These are phyloP conservation scores for Sherardia arvensis DNA, from an alignment of 257 asterid genomes.

Conservation along the genomic window DNA sequence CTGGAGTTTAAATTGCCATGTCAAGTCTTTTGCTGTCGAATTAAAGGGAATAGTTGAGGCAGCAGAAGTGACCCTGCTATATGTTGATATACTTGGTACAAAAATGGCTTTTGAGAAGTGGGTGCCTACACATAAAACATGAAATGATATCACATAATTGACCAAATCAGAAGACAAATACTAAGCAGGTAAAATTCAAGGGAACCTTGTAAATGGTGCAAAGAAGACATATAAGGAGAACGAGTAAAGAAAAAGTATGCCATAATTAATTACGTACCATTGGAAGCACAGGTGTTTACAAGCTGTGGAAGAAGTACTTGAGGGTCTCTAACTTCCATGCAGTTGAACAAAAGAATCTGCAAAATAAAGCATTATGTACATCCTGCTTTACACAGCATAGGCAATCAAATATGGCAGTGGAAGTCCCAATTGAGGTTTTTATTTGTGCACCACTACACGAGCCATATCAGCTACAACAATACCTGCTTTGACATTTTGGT, in stretches of 20 bases:
- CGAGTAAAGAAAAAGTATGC: neutral
- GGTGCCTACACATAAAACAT: constrained; percentile 40
- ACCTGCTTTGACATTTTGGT: constrained; percentile 59
- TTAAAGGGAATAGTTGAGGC: constrained; percentile 47
- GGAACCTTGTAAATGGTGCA: neutral
- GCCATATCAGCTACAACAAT: neutral
- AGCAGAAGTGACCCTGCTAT: constrained; percentile 76
- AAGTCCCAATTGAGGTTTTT: neutral
- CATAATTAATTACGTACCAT: constrained; percentile 35
- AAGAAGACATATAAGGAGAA: neutral
- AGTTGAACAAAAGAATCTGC: constrained; percentile 86
- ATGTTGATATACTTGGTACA: constrained; percentile 71
- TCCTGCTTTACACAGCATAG: neutral
- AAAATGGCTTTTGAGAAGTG: constrained; percentile 67
- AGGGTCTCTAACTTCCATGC: constrained; percentile 96
- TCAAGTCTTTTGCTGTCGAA: constrained; percentile 46
- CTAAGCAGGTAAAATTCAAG: neutral
- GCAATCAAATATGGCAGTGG: neutral
- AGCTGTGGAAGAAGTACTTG: constrained; percentile 65
- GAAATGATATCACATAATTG: neutral
- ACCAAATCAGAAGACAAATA: neutral
- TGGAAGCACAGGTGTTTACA: constrained; percentile 59
- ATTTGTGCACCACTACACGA: neutral
- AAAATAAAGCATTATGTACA: constrained; percentile 5
- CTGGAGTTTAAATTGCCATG: constrained; percentile 83